Conservation (phyloP, 352 stramenopile species). For the Elongisporangium undulatum region DNA sequence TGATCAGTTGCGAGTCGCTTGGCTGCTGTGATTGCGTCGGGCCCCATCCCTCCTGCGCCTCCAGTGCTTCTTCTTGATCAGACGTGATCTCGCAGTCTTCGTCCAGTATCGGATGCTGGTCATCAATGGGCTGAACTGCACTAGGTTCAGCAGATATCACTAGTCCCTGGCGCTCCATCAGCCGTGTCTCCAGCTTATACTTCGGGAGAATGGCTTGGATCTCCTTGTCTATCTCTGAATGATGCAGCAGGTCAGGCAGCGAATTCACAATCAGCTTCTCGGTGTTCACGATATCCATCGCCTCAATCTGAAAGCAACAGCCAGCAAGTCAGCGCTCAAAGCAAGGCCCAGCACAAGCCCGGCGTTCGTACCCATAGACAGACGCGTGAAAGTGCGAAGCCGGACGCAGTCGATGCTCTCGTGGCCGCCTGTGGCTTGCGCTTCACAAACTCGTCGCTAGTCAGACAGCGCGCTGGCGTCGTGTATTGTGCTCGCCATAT, state of each 20-base stretch:
- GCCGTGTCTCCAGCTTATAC: slow-evolving; percentile 30
- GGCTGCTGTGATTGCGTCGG: background rate
- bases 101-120: slow-evolving; percentile 42
- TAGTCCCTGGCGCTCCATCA: slow-evolving; percentile 45
- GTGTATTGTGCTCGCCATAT: too few species aligned
- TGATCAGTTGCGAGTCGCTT: slow-evolving; percentile 65
- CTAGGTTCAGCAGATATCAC: slow-evolving; percentile 1
- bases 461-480: slow-evolving; percentile 30
- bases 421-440: slow-evolving; percentile 17
- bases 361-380: slow-evolving; percentile 24
- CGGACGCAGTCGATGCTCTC: slow-evolving; percentile 4
- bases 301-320: slow-evolving; percentile 20
- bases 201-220: slow-evolving; percentile 16
- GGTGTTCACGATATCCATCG: slow-evolving; percentile 44
- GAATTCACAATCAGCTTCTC: slow-evolving; percentile 41
- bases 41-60: slow-evolving; percentile 54
- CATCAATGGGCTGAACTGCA: slow-evolving; percentile 20
- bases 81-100: slow-evolving; percentile 58
- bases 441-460: slow-evolving; percentile 4
- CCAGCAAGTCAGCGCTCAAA: background rate
- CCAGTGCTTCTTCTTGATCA: slow-evolving; percentile 49
- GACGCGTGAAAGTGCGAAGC: slow-evolving; percentile 11
- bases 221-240: slow-evolving; percentile 17
- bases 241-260: slow-evolving; percentile 21
- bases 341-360: slow-evolving; percentile 4